phyloP scores from a whole-genome alignment of 768 basidiomycete species.

The Leccinum sublutescens region DNA sequence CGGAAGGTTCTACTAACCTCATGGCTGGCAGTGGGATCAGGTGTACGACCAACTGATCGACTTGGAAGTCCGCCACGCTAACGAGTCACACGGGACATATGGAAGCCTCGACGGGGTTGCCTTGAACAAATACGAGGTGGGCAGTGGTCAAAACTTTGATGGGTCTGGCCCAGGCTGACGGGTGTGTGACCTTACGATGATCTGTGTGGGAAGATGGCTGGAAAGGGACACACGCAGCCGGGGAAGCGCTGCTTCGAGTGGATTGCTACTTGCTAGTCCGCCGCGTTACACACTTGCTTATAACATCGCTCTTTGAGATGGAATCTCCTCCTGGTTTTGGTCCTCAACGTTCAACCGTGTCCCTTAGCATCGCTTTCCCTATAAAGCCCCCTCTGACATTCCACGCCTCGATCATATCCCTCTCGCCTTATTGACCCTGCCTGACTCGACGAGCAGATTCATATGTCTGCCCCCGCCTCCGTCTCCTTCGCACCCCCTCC shows the following conservation, averaged over 20 bases:
- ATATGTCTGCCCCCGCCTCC: constrained; percentile 11
- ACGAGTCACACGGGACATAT: background rate
- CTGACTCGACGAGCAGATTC: background rate
- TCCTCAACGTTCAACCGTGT: background rate
- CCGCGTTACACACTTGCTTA: background rate
- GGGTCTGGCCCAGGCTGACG: background rate
- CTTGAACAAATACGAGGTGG: background rate
- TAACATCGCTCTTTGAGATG: background rate
- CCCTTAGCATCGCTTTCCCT: background rate
- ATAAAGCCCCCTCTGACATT: background rate
- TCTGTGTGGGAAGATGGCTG: background rate
- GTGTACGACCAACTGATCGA: background rate
- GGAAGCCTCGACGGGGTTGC: background rate
- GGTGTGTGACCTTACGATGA: background rate
- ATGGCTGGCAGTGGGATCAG: background rate
- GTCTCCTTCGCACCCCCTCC: constrained; percentile 26
- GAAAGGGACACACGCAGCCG: background rate
- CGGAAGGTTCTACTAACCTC: background rate
- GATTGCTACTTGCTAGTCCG: background rate
- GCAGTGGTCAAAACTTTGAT: background rate
- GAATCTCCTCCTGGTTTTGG: background rate
- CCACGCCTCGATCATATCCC: background rate
- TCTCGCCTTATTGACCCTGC: background rate
- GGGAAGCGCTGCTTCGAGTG: background rate
- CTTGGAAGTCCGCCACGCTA: background rate